phyloP scores from a whole-genome alignment of 306 rosid genomes.

The Geum urbanum region DNA sequence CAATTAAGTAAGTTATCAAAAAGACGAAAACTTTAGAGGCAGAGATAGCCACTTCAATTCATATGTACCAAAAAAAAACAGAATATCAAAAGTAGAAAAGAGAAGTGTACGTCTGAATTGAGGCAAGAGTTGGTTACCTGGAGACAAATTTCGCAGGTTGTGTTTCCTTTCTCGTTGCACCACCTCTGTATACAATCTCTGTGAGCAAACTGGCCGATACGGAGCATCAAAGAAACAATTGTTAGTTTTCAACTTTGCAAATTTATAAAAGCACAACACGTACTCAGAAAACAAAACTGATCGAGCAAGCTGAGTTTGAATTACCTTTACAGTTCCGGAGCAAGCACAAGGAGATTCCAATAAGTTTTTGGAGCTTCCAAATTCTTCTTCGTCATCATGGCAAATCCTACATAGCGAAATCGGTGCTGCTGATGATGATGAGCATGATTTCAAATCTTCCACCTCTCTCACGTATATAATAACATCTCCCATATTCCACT shows the following conservation, averaged over 20 bases:
- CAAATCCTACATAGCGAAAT: slow-evolving; percentile 75
- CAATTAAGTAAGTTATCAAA: too few species aligned
- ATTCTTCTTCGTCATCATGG: slow-evolving; percentile 83
- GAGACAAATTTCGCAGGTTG: slow-evolving; percentile 87
- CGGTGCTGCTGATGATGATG: slow-evolving; percentile 19
- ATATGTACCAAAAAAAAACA: neutral
- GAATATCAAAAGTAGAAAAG: neutral
- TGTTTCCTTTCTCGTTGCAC: slow-evolving; percentile 90
- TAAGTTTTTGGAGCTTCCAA: slow-evolving; percentile 44
- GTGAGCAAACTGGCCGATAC: slow-evolving; percentile 66
- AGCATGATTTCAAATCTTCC: slow-evolving; percentile 49
- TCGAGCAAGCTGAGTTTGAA: neutral
- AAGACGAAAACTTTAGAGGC: too few species aligned
- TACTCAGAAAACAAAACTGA: neutral
- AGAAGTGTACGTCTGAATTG: neutral
- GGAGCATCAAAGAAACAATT: neutral
- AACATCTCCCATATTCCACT: slow-evolving; percentile 58
- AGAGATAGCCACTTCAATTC: slow-evolving; percentile 8
- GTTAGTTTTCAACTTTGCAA: neutral
- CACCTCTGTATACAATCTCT: slow-evolving; percentile 97
- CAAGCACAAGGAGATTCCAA: slow-evolving; percentile 96
- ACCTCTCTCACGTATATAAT: slow-evolving; percentile 56
- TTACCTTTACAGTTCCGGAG: slow-evolving; percentile 91
- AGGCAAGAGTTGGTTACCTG: slow-evolving; percentile 41
- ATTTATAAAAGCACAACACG: neutral